These are phyloP conservation scores for Boletus rubroflammeus DNA, from an alignment of 768 basidiomycete species.

Conservation along the genomic window DNA sequence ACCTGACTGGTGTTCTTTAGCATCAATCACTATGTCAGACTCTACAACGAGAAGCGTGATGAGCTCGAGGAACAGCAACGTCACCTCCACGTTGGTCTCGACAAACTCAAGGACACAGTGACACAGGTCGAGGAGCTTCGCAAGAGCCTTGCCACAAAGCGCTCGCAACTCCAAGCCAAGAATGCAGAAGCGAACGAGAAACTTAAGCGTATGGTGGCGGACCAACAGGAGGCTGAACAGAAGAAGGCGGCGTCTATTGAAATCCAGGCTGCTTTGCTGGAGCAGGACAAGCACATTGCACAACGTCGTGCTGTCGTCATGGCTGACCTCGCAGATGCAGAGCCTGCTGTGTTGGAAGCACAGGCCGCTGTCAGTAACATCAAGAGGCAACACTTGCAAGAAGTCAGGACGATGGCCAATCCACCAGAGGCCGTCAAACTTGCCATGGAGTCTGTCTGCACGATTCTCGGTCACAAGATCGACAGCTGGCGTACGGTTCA, in stretches of 20 bases:
- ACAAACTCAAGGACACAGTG: conserved; percentile 94
- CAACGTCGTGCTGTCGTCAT: conserved; percentile 87
- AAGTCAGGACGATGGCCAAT: conserved; percentile 97
- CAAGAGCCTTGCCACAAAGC: conserved; percentile 91
- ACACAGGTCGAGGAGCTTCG: conserved; percentile 95
- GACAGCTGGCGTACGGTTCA: conserved; percentile 97
- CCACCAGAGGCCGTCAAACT: conserved; percentile 97
- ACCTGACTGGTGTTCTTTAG: conserved; percentile 38
- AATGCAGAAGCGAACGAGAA: conserved; percentile 96
- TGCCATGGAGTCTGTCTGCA: conserved; percentile 98
- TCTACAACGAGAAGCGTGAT: conserved; percentile 94
- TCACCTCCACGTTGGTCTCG: conserved; percentile 95
- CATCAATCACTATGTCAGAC: conserved; percentile 94
- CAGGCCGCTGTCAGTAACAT: conserved; percentile 96
- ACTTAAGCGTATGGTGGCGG: conserved; percentile 94
- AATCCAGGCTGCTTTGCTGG: conserved; percentile 89
- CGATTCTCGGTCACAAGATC: conserved; percentile 92
- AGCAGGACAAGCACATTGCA: conserved; percentile 87
- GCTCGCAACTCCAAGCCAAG: conserved; percentile 89
- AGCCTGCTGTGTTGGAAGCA: conserved; percentile 94
- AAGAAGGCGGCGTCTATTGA: conserved; percentile 96
- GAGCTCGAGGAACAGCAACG: conserved; percentile 98
- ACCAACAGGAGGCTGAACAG: conserved; percentile 98
- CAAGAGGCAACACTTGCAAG: conserved; percentile 91
- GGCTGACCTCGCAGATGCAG: conserved; percentile 94